A percentile compares a stretch with the other conserved stretches of the same genome.
Evolutionary conservation across 306 rosid genomes (phyloP).

Genomic region (Canavalia gladiata): DNA sequence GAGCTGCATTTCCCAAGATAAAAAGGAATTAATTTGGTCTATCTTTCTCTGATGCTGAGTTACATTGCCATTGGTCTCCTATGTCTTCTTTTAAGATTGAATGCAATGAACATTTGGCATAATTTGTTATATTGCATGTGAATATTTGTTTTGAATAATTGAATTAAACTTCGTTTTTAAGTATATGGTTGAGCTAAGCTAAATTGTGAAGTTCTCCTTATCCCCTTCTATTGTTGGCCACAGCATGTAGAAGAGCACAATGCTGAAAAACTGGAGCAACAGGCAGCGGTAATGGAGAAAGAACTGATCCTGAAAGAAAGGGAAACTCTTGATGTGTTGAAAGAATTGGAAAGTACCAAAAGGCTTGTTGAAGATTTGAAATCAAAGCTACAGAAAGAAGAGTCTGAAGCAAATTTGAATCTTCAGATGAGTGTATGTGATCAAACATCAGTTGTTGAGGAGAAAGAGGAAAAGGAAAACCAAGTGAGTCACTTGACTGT

Average conservation of each 20-base stretch:
- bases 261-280: slow-evolving; percentile 49
- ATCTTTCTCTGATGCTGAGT: background rate
- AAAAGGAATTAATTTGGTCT: background rate
- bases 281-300: slow-evolving; percentile 52
- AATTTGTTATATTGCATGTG: background rate
- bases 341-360: slow-evolving; percentile 62
- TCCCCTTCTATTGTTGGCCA: slow-evolving; percentile 32
- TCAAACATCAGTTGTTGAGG: slow-evolving; percentile 20
- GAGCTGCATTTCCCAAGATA: background rate
- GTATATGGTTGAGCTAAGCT: slow-evolving; percentile 17
- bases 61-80: background rate
- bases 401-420: slow-evolving; percentile 36
- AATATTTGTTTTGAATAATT: background rate
- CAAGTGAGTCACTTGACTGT: background rate
- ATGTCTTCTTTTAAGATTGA: slow-evolving; percentile 6
- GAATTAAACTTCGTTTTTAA: background rate
- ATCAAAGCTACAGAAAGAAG: slow-evolving; percentile 52
- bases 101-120: background rate
- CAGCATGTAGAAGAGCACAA: slow-evolving; percentile 30
- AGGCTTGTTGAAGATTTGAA: slow-evolving; percentile 56
- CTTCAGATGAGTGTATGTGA: slow-evolving; percentile 2
- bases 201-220: background rate
- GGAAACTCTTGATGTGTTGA: slow-evolving; percentile 60
- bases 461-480: slow-evolving; percentile 45
- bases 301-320: slow-evolving; percentile 61